Conservation (phyloP, 805 yeast species). For the Saccharomycopsis guyanensis region DNA sequence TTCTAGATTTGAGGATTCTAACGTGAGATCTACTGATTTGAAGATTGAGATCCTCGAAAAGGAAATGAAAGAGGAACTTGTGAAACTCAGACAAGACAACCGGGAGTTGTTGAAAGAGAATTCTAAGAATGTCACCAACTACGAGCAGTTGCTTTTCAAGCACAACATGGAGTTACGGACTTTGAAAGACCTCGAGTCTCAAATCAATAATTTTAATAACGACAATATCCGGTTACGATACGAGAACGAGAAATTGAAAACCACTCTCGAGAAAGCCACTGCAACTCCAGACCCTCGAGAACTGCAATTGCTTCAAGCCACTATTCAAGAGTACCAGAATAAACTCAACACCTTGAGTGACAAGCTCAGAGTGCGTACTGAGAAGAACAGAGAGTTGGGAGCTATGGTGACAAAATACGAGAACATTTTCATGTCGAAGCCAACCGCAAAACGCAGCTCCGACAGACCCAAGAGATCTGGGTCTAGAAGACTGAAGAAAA, state of each 20-base stretch:
- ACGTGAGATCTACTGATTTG: conserved; percentile 41
- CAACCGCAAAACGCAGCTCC: background rate
- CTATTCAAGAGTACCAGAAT: conserved; percentile 6
- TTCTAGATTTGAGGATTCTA: conserved; percentile 35
- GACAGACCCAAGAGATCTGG: background rate
- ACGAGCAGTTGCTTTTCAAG: conserved; percentile 12
- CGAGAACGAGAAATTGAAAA: conserved; percentile 13
- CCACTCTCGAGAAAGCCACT: background rate
- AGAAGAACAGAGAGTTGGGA: conserved; percentile 5
- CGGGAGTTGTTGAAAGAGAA: conserved; percentile 15
- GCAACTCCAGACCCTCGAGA: background rate
- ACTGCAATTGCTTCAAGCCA: background rate
- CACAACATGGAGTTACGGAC: conserved; percentile 3
- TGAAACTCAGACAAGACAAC: conserved; percentile 16
- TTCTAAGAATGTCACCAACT: conserved; percentile 6
- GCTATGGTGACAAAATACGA: conserved; percentile 5
- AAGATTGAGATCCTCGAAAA: conserved; percentile 23
- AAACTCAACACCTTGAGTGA: conserved; percentile 9
- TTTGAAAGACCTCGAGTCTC: conserved; percentile 13
- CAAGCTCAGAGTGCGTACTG: conserved; percentile 13
- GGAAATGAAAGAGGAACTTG: conserved; percentile 17
- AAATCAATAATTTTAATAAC: conserved; percentile 16
- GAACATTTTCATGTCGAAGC: background rate
- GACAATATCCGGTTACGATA: conserved; percentile 11
- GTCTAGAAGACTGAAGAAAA: background rate